Base-by-base conservation (phyloP, 305 asterid species). In the Fraxinus floribunda region DNA sequence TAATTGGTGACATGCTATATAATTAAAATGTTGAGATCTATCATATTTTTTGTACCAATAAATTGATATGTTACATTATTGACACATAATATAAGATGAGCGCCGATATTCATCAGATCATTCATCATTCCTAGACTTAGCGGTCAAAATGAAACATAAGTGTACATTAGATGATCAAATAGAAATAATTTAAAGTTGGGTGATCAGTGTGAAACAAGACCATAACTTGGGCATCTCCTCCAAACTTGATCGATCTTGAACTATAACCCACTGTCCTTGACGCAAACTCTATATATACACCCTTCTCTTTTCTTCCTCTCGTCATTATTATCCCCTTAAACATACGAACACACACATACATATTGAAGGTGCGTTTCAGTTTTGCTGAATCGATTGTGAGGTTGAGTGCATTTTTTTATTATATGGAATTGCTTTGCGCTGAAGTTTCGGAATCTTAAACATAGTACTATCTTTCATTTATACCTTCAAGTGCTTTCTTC, bases 221-320 rank as follows among this genome's bases (percentile, higher is more conserved):
- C 13, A 2, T 39, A 41, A 30, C 44, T 39, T 10, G 34, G 79
- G 76, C 77, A 30, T 82, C 78, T 79, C 77, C 7, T 30, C 79
- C 34, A 16, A 79, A 62, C 78, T 80, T 57, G 82, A 75, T 85
- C 78, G 64, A 83, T 39, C 62, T 60, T 78, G 78, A 55, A 60
- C 83, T 29, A 73, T 39, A 66, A 38, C 30, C 20, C 76, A 34
- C 76, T 24, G 0, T 5, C n/a, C 75, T 82, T 78, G 79, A 7
- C 85, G 82, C 90, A 83, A 84, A 85, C 92, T 79, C 80, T 88
- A 86, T 85, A 84, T 88, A 86, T 86, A 89, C 87, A 86, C 76
- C 74, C 41, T 70, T 41, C 34, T 6, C 22, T 38, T 18, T 57
- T 26, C 18, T 13, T 32, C 16, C 68, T 24, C 38, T 20, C 18